phyloP scores from a whole-genome alignment of 1,139 yeast species.

The Suhomyces maxii region DNA sequence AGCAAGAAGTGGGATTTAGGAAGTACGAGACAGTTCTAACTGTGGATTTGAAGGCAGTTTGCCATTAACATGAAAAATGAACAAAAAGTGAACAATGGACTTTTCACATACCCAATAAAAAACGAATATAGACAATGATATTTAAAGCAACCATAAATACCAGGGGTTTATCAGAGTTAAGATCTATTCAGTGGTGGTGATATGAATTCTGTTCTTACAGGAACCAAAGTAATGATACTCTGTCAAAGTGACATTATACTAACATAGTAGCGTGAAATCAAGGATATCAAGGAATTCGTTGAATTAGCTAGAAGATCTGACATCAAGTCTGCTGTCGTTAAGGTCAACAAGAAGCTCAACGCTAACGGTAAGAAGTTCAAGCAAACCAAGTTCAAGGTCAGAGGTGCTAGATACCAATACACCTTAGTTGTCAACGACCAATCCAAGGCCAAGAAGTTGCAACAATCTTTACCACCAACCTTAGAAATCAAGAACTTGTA shows the following conservation, averaged over 20 bases:
- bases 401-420: constrained; percentile 94
- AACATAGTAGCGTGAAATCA: constrained; percentile 62
- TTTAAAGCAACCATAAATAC: no score
- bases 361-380: constrained; percentile 83
- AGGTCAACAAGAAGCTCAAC: constrained; percentile 83
- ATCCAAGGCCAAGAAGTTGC: constrained; percentile 97
- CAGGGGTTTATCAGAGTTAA: no score
- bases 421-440: constrained; percentile 95
- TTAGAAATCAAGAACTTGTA: constrained; percentile 73
- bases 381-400: constrained; percentile 98
- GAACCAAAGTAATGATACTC: no score
- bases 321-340: constrained; percentile 89
- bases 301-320: constrained; percentile 98
- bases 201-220: no score
- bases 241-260: constrained; percentile 15
- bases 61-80: no score
- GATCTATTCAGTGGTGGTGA: no score
- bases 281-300: constrained; percentile 96
- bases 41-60: no score
- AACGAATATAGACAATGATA: no score
- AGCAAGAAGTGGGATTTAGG: neutral
- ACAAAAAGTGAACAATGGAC: no score
- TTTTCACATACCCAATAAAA: no score
- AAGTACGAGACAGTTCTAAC: no score
- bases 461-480: constrained; percentile 97